Evolutionary conservation across 768 basidiomycete species (phyloP).

Genomic region (Pulveroboletus frians): DNA sequence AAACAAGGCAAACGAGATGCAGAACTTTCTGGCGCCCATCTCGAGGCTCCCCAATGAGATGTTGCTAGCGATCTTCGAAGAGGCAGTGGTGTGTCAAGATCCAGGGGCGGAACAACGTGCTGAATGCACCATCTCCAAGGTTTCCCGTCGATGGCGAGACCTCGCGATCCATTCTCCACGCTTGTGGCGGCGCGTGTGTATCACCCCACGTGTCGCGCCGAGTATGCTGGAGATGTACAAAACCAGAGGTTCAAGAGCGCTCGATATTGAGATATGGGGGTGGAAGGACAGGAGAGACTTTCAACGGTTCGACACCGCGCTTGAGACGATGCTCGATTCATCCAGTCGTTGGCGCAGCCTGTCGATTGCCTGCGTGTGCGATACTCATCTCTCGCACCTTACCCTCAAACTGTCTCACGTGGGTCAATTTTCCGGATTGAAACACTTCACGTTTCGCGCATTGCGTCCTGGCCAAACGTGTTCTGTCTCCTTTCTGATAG

Average conservation of each 20-base stretch:
- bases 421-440: slow-evolving; percentile 18
- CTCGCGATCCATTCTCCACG: slow-evolving; percentile 28
- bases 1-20: slow-evolving; percentile 27
- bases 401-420: slow-evolving; percentile 22
- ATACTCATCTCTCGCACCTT: slow-evolving; percentile 28
- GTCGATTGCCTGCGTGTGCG: slow-evolving; percentile 23
- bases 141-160: slow-evolving; percentile 31
- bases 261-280: slow-evolving; percentile 25
- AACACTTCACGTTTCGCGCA: slow-evolving; percentile 28
- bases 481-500: slow-evolving; percentile 23
- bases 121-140: slow-evolving; percentile 26
- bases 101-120: slow-evolving; percentile 12
- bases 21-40: slow-evolving; percentile 26
- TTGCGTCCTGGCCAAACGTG: slow-evolving; percentile 28
- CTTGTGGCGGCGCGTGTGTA: slow-evolving; percentile 26
- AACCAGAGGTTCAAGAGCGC: slow-evolving; percentile 20
- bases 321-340: slow-evolving; percentile 26
- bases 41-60: slow-evolving; percentile 31
- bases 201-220: slow-evolving; percentile 18
- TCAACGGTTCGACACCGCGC: slow-evolving; percentile 25
- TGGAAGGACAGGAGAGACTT: slow-evolving; percentile 31
- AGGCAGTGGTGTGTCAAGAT: slow-evolving; percentile 25
- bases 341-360: slow-evolving; percentile 26
- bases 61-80: slow-evolving; percentile 28
- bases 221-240: slow-evolving; percentile 23